Conservation (phyloP, 805 yeast genomes). For the Yueomyces sinensis region DNA sequence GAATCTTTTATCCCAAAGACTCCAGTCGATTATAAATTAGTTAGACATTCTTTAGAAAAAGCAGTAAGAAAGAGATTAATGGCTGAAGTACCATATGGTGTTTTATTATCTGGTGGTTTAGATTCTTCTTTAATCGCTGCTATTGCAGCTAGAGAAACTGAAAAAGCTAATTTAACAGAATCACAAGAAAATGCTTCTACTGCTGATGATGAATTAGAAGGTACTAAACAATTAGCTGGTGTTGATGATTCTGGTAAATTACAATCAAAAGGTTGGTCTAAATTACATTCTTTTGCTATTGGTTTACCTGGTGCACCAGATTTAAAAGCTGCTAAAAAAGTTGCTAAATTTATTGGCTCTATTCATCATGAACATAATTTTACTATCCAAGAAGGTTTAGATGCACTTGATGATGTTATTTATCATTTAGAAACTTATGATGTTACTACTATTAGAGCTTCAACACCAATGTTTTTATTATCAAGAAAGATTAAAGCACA, state of each 20-base stretch:
- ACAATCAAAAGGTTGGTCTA: slow-evolving; percentile 63
- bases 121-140: slow-evolving; percentile 95
- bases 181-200: not conserved
- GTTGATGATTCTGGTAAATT: slow-evolving; percentile 81
- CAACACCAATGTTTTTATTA: slow-evolving; percentile 95
- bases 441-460: slow-evolving; percentile 97
- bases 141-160: slow-evolving; percentile 93
- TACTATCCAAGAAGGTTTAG: slow-evolving; percentile 93
- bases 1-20: slow-evolving; percentile 58
- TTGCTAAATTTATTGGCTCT: slow-evolving; percentile 91
- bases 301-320: slow-evolving; percentile 98
- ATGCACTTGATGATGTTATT: slow-evolving; percentile 88
- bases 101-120: slow-evolving; percentile 89
- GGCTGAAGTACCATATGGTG: slow-evolving; percentile 99
- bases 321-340: slow-evolving; percentile 89
- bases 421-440: slow-evolving; percentile 95
- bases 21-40: slow-evolving; percentile 55
- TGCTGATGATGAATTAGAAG: slow-evolving; percentile 15
- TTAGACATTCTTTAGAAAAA: slow-evolving; percentile 75
- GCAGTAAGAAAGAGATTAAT: slow-evolving; percentile 97
- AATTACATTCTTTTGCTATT: slow-evolving; percentile 89
- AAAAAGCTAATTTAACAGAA: slow-evolving; percentile 29
- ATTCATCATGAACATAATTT: slow-evolving; percentile 97
- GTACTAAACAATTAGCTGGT: slow-evolving; percentile 65
- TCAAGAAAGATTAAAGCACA: slow-evolving; percentile 97